phyloP scores from a whole-genome alignment of 306 rosid genomes.

The Alnus glutinosa region DNA sequence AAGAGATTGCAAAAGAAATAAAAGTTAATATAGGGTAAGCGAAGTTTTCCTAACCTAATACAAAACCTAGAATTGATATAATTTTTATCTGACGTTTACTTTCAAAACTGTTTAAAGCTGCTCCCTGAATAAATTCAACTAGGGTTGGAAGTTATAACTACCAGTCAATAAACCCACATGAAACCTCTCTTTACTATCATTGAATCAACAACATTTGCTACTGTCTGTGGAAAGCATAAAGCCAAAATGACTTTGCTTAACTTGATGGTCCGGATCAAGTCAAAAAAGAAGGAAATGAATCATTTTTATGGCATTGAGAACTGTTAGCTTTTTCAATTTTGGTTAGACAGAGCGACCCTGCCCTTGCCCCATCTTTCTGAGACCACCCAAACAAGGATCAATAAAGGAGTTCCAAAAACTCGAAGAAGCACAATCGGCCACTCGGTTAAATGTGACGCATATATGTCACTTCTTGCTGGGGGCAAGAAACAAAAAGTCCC shows the following conservation, averaged over 20 bases:
- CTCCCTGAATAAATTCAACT: conserved; percentile 26
- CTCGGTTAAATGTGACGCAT: background rate
- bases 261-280: conserved; percentile 30
- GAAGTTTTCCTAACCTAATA: too few relatives aligned
- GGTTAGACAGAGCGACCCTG: conserved; percentile 33
- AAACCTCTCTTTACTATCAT: conserved; percentile 21
- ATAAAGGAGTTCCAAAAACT: background rate
- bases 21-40: too few relatives aligned
- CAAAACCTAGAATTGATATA: too few relatives aligned
- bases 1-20: too few relatives aligned
- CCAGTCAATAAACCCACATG: conserved; percentile 27
- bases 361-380: conserved; percentile 42
- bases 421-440: conserved; percentile 6
- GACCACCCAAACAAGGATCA: conserved; percentile 34
- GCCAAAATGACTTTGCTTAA: conserved; percentile 32
- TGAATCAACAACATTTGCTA: conserved; percentile 22
- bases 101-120: background rate
- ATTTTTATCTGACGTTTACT: too few relatives aligned
- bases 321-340: conserved; percentile 22
- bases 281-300: conserved; percentile 39
- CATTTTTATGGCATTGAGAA: conserved; percentile 22
- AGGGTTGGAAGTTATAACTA: conserved; percentile 31
- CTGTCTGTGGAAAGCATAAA: conserved; percentile 30
- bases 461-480: conserved; percentile 26
- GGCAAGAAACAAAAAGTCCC: background rate